Base-by-base conservation (phyloP, 139 green algal species). In the Tetraselmis chui region DNA sequence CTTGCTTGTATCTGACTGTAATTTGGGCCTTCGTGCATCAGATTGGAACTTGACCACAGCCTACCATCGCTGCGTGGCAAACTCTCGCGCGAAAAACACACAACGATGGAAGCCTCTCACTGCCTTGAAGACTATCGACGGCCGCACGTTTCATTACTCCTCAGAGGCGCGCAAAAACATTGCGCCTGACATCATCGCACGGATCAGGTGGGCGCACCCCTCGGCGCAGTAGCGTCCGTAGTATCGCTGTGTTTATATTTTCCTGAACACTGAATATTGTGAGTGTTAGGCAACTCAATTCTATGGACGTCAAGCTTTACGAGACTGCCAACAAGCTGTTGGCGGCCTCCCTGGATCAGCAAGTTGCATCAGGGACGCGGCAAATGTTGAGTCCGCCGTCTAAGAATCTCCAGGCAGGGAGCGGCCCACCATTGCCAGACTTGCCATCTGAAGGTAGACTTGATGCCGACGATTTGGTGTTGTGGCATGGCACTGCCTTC, bases 151-250 rank as follows among this genome's bases (percentile, higher is more conserved):
- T 18, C 31, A 77, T 59, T 92, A 89, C 76, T 85, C 76, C 85
- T 88, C 87, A 31, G 83, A 83, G 45, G 85, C 86, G 23, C 79
- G 89, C 1, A 83, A 80, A 67, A 23, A 23, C 29, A 92, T 92
- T 31, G 84, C 87, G 1, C 23, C 59, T 26, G 77, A 82, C 26
- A 76, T 89, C 26, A 82, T 91, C 29, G 74, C 87, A n/a, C 78
- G 85, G 28, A 87, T 91, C 28, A 83, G 82, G 87, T 88, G 59
- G 28, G 83, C 32, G 11, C 1, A 75, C 1, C 28, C 2, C 23
- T 5, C 1, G 2, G 28, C 11, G 29, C 1, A 28, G 45, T 2
- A n/a, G 31, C 23, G 1, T 32, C 24, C 32, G 23, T 45, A 75
- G 27, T 45, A 2, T 31, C 23, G 23, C 30, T 30, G 11, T 75